These are phyloP conservation scores for Amaranthus hypochondriacus DNA, from an alignment of 148 eudicot species.

Conservation along the genomic window DNA sequence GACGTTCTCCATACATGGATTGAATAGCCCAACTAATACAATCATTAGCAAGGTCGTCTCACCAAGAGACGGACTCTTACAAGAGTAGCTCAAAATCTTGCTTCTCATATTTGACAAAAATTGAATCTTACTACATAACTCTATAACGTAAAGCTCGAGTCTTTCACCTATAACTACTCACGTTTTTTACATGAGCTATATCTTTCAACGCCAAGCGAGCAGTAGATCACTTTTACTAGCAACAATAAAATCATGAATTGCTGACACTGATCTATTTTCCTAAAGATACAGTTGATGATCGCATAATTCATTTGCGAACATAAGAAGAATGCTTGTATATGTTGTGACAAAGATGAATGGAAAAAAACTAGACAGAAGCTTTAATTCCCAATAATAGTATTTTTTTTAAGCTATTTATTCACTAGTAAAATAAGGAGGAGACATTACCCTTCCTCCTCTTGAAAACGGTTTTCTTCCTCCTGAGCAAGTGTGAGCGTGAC, in stretches of 20 bases:
- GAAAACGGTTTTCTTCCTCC: conserved; percentile 59
- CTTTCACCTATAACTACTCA: background rate
- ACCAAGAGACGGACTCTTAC: too few species aligned
- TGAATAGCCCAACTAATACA: too few species aligned
- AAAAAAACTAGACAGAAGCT: background rate
- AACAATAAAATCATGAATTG: background rate
- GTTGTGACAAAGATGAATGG: background rate
- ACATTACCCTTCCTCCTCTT: conserved; percentile 71
- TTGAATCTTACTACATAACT: background rate
- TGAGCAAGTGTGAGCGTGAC: conserved; percentile 88
- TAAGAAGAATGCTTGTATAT: too few species aligned
- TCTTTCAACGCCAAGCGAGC: background rate
- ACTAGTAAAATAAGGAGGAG: background rate
- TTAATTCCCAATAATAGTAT: background rate
- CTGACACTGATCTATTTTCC: background rate
- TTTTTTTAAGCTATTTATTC: background rate
- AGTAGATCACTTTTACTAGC: background rate
- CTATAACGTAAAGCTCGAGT: background rate
- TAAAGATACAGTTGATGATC: too few species aligned
- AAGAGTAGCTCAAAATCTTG: too few species aligned
- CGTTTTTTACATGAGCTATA: background rate
- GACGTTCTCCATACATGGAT: too few species aligned
- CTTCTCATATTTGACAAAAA: background rate
- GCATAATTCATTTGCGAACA: too few species aligned
- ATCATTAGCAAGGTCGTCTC: too few species aligned